Percentiles rank a stretch among this genome's conserved stretches.
These are phyloP conservation scores for Hericium erinaceus DNA, from an alignment of 768 basidiomycete species.

Conservation along the genomic window DNA sequence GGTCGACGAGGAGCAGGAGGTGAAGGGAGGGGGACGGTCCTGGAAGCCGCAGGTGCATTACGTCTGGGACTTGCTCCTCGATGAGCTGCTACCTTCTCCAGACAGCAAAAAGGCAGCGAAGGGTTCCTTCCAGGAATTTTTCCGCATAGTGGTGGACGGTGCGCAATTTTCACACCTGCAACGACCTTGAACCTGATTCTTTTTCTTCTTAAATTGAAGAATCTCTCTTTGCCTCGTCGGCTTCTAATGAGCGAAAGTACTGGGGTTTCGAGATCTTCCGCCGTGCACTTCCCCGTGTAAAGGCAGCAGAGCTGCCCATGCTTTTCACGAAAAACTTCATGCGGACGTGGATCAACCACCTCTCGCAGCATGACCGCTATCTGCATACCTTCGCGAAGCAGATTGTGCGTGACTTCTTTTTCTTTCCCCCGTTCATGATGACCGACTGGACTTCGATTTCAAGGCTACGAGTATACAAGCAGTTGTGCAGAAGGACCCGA, in stretches of 20 bases:
- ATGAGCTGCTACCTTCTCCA: conserved; percentile 53
- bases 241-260: conserved; percentile 83
- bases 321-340: conserved; percentile 93
- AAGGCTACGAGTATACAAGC: conserved; percentile 71
- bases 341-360: conserved; percentile 94
- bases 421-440: background rate
- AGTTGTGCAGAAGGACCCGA: conserved; percentile 66
- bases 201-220: conserved; percentile 45
- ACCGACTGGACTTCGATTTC: background rate
- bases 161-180: conserved; percentile 14
- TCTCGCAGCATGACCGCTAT: conserved; percentile 80
- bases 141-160: conserved; percentile 88
- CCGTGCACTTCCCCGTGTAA: conserved; percentile 62
- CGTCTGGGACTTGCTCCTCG: conserved; percentile 80
- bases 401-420: conserved; percentile 43
- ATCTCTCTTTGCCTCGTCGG: conserved; percentile 73
- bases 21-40: conserved; percentile 42
- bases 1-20: conserved; percentile 41
- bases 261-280: conserved; percentile 95
- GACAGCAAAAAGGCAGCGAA: conserved; percentile 28
- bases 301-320: conserved; percentile 62
- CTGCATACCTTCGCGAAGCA: conserved; percentile 83
- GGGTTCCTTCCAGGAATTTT: conserved; percentile 85
- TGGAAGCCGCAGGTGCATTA: conserved; percentile 93
- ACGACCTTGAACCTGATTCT: conserved; percentile 1